Evolutionary conservation across 805 yeast species (phyloP).

Genomic region (Kluyveromyces aestuarii): DNA sequence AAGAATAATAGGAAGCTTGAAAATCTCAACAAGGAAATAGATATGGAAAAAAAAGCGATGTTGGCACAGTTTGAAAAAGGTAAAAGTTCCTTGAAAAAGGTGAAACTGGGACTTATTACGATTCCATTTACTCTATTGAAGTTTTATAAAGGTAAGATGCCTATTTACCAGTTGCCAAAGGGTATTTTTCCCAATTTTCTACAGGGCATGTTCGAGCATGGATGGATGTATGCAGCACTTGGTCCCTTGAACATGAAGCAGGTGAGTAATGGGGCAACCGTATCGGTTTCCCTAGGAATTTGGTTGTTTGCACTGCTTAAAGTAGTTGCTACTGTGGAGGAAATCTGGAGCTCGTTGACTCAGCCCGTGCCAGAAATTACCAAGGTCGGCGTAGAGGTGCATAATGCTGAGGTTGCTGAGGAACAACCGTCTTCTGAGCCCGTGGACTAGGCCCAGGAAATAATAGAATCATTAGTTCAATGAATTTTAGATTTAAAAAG

Average conservation of each 20-base stretch:
- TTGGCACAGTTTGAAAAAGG: conserved; percentile 4
- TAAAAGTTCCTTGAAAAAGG: conserved; percentile 10
- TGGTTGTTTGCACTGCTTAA: conserved; percentile 28
- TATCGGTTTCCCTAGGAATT: conserved; percentile 25
- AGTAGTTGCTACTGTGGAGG: conserved; percentile 27
- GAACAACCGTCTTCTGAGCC: not conserved
- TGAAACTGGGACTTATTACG: conserved; percentile 21
- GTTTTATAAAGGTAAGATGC: conserved; percentile 26
- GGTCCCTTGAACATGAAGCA: conserved; percentile 16
- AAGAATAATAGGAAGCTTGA: conserved; percentile 70
- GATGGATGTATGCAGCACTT: conserved; percentile 22
- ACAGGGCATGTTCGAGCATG: conserved; percentile 25
- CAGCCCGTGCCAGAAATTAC: not conserved
- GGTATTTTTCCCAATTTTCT: conserved; percentile 24
- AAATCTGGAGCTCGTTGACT: conserved; percentile 19
- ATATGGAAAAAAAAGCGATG: conserved; percentile 32
- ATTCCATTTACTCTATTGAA: conserved; percentile 25
- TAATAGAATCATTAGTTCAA: too few species aligned
- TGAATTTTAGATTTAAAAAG: not conserved
- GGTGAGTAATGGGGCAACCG: conserved; percentile 2
- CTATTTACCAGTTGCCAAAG: conserved; percentile 22
- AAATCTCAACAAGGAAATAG: conserved; percentile 44
- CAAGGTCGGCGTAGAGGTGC: not conserved
- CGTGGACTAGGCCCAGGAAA: not conserved
- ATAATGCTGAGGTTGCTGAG: not conserved